Evolutionary conservation across 2,329 filamentous ascomycete species (phyloP).

Genomic region (Exophiala viscosa): DNA sequence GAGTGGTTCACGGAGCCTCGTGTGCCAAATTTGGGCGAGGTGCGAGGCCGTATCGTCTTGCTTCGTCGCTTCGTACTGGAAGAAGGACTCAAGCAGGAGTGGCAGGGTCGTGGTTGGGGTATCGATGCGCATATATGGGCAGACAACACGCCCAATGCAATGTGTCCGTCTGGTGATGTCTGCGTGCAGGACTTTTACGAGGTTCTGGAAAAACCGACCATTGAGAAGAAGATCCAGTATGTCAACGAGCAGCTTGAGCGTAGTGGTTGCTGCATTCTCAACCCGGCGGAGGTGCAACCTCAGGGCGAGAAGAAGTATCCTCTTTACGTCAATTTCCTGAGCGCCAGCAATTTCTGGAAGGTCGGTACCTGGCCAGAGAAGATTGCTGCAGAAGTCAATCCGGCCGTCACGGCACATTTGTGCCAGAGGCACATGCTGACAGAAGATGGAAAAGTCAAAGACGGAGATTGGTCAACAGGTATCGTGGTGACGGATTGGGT

Average conservation of each 20-base stretch:
- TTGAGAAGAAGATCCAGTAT: constrained; percentile 74
- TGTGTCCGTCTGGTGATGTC: constrained; percentile 66
- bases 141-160: constrained; percentile 78
- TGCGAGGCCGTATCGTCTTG: constrained; percentile 77
- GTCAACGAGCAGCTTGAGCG: constrained; percentile 73
- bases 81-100: constrained; percentile 41
- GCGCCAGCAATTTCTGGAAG: constrained; percentile 91
- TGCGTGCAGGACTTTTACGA: constrained; percentile 95
- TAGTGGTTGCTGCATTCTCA: constrained; percentile 26
- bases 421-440: constrained; percentile 49
- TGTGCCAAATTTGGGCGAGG: constrained; percentile 74
- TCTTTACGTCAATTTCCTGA: constrained; percentile 86
- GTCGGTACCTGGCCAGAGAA: constrained; percentile 87
- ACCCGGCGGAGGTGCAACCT: constrained; percentile 49
- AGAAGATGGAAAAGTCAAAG: constrained; percentile 35
- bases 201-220: constrained; percentile 68
- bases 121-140: constrained; percentile 68
- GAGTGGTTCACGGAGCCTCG: constrained; percentile 76
- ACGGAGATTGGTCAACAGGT: constrained; percentile 74
- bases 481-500: constrained; percentile 94
- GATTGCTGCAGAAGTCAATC: constrained; percentile 84
- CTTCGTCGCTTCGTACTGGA: constrained; percentile 74
- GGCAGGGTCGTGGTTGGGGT: constrained; percentile 52
- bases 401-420: constrained; percentile 61
- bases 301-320: constrained; percentile 47